phyloP scores from a whole-genome alignment of 2,329 filamentous ascomycete species.

The Bipolaris oryzae region DNA sequence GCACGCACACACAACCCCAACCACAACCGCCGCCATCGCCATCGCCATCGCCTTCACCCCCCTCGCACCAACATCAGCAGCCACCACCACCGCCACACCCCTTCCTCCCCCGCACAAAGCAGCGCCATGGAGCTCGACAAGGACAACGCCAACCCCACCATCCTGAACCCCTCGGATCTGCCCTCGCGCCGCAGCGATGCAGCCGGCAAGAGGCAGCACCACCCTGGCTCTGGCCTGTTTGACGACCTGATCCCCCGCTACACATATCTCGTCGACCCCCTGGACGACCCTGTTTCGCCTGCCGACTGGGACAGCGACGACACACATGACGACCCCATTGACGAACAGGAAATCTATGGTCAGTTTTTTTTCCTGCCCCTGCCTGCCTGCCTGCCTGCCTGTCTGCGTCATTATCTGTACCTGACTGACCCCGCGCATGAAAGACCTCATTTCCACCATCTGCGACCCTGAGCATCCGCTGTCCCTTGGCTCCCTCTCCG shows the following conservation, averaged over 20 bases:
- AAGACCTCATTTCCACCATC: conserved; percentile 92
- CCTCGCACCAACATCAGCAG: neutral
- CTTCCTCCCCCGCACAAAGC: conserved; percentile 1
- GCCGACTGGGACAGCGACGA: conserved; percentile 62
- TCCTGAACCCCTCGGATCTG: conserved; percentile 85
- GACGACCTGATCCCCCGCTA: conserved; percentile 59
- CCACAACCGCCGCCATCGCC: conserved; percentile 1
- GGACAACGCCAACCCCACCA: conserved; percentile 88
- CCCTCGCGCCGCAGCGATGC: conserved; percentile 71
- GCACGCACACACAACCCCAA: no score
- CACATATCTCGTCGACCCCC: conserved; percentile 57
- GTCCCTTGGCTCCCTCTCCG: conserved; percentile 88
- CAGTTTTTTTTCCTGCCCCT: conserved; percentile 5
- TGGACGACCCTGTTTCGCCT: conserved; percentile 47
- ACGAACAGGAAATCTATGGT: conserved; percentile 98
- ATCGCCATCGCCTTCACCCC: neutral
- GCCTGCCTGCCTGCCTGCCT: neutral
- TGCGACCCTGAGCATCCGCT: conserved; percentile 96
- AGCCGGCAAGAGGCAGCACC: conserved; percentile 52
- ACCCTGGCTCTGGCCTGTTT: conserved; percentile 60
- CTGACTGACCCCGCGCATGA: conserved; percentile 29
- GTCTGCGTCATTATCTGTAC: conserved; percentile 5
- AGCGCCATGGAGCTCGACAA: conserved; percentile 53
- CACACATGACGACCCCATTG: conserved; percentile 78
- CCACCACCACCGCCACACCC: conserved; percentile 1